A percentile compares a stretch with the other conserved stretches of the same genome.
Evolutionary conservation across 164 flowering plant genomes (phyloP).

Genomic region (Stephania yunnanensis): DNA sequence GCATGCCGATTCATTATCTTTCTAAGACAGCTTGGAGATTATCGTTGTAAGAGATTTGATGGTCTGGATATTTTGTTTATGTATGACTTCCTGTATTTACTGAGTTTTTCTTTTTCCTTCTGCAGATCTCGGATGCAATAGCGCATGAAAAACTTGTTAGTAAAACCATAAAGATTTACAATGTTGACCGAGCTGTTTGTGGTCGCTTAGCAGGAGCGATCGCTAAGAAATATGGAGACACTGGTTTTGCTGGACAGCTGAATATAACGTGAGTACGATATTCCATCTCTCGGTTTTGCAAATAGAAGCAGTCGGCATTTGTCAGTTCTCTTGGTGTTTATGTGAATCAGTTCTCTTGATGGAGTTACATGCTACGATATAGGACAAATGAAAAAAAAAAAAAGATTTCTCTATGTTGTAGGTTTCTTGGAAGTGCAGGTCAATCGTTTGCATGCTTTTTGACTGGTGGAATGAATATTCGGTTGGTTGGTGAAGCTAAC

Average conservation of each 20-base stretch:
- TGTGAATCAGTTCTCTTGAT: background rate
- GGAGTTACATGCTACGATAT: background rate
- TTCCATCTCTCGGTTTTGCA: background rate
- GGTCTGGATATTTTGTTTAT: background rate
- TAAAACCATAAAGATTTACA: slow-evolving; percentile 70
- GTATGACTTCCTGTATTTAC: background rate
- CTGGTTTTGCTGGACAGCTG: slow-evolving; percentile 96
- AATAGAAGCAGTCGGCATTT: background rate
- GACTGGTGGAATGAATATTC: slow-evolving; percentile 94
- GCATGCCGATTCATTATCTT: too few species aligned
- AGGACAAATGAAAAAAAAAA: background rate
- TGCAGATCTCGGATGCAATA: slow-evolving; percentile 85
- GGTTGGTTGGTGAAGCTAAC: slow-evolving; percentile 93
- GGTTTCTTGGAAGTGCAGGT: slow-evolving; percentile 93
- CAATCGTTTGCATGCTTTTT: slow-evolving; percentile 95
- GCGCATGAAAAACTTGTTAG: slow-evolving; percentile 68
- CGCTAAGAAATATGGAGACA: slow-evolving; percentile 97
- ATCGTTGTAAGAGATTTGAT: background rate
- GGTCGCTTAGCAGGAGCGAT: slow-evolving; percentile 89
- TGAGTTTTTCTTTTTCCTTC: slow-evolving; percentile 1
- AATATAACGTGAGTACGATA: slow-evolving; percentile 66
- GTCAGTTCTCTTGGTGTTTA: background rate
- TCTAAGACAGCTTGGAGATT: too few species aligned
- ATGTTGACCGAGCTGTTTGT: slow-evolving; percentile 93
- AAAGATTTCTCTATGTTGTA: slow-evolving; percentile 21